Percentiles rank a stretch among this genome's conserved stretches.
Conservation (phyloP, 306 rosid genomes). For the Vigna hirtella region DNA sequence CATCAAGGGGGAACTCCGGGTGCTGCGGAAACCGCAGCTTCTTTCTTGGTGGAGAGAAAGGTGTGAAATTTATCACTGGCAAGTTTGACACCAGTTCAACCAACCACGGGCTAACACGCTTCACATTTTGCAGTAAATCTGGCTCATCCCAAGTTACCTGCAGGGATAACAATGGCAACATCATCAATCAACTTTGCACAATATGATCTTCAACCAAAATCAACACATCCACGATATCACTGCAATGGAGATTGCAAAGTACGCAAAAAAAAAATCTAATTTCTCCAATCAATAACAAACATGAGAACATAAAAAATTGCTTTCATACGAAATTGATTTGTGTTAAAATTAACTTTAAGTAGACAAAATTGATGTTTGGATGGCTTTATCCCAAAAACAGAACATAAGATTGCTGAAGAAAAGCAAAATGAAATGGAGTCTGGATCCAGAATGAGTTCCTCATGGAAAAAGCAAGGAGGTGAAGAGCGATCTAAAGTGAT, state of each 20-base stretch:
- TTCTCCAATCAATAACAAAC: constrained; percentile 23
- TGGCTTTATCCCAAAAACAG: neutral
- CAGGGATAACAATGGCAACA: neutral
- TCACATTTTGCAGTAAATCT: constrained; percentile 93
- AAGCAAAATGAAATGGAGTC: neutral
- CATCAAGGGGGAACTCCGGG: constrained; percentile 68
- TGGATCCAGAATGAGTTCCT: neutral
- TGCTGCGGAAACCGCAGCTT: constrained; percentile 77
- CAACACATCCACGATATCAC: neutral
- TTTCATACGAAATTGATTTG: too few relatives aligned
- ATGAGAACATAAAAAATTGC: neutral
- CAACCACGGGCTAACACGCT: constrained; percentile 95
- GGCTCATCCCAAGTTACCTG: constrained; percentile 99
- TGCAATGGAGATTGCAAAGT: neutral
- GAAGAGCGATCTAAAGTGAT: too few relatives aligned
- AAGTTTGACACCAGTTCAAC: constrained; percentile 82
- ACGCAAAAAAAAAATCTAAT: constrained; percentile 20
- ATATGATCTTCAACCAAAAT: neutral
- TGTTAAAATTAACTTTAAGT: neutral
- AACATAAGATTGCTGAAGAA: too few relatives aligned
- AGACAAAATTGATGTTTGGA: neutral
- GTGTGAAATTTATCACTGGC: constrained; percentile 66
- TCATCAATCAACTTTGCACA: constrained; percentile 22
- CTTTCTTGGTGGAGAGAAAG: constrained; percentile 87
- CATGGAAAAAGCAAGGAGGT: neutral